phyloP scores from a whole-genome alignment of 192 early-diverging fungal species.

The Backusella circina region DNA sequence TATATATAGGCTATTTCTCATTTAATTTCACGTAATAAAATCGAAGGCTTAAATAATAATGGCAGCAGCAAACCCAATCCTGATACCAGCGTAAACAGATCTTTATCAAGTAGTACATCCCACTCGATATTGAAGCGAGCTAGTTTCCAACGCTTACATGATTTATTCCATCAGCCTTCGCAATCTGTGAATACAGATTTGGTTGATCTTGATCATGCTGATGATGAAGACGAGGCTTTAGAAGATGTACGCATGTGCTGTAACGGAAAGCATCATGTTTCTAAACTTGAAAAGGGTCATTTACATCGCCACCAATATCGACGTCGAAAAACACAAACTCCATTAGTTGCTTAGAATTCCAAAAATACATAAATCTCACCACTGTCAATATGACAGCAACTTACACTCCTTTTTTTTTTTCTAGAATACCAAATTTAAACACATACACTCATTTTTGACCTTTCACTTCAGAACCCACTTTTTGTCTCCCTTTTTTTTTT shows the following conservation, averaged over 20 bases:
- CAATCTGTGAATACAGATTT: neutral
- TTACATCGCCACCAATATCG: constrained; percentile 19
- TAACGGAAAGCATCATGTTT: constrained; percentile 37
- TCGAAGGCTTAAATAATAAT: neutral
- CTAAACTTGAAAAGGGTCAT: constrained; percentile 29
- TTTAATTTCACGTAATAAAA: constrained; percentile 8
- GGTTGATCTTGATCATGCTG: neutral
- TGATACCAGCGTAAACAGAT: neutral
- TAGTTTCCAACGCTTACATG: neutral
- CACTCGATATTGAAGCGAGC: neutral
- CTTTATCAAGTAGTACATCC: neutral
- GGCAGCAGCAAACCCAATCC: neutral
- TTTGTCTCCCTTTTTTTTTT: neutral
- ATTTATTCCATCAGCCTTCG: constrained; percentile 7
- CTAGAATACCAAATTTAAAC: neutral
- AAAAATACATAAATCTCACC: neutral
- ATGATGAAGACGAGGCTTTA: constrained; percentile 28
- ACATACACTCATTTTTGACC: constrained; percentile 1
- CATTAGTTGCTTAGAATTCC: neutral
- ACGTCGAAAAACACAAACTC: neutral
- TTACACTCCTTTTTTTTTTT: neutral
- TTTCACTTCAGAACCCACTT: neutral
- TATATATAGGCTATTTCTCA: constrained; percentile 15
- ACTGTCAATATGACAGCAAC: neutral
- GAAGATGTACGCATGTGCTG: constrained; percentile 39